Conservation (phyloP, 2,329 filamentous ascomycete genomes). For the Aotearoamyces nothofagi region DNA sequence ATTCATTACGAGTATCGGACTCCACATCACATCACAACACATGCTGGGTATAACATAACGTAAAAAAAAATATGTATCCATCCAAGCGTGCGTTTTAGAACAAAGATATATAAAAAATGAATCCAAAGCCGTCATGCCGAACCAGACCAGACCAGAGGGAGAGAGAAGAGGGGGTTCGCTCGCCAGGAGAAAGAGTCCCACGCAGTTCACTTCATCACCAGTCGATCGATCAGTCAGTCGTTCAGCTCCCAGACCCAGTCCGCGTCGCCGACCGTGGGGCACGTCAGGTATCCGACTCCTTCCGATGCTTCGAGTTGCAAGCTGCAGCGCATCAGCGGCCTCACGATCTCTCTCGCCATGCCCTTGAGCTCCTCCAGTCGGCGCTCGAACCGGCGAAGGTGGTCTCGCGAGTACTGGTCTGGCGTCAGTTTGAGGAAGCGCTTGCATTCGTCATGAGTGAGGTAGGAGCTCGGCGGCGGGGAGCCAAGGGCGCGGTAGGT, state of each 20-base stretch:
- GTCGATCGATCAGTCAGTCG: too few relatives aligned
- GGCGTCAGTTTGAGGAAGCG: slow-evolving; percentile 73
- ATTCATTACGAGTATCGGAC: too few relatives aligned
- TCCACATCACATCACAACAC: too few relatives aligned
- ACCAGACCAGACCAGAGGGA: too few relatives aligned
- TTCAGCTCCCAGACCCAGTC: slow-evolving; percentile 50
- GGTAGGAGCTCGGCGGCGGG: slow-evolving; percentile 44
- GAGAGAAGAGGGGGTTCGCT: too few relatives aligned
- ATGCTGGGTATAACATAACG: too few relatives aligned
- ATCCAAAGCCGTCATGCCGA: too few relatives aligned
- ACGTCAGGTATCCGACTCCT: slow-evolving; percentile 47
- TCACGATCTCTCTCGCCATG: slow-evolving; percentile 67
- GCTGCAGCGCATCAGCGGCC: slow-evolving; percentile 72
- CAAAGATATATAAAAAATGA: too few relatives aligned
- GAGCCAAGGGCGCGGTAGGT: slow-evolving; percentile 67
- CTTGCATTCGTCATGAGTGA: slow-evolving; percentile 79
- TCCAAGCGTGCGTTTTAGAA: too few relatives aligned
- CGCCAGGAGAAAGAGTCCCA: too few relatives aligned
- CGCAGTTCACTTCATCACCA: too few relatives aligned
- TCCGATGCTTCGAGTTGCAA: slow-evolving; percentile 56
- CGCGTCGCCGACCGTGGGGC: slow-evolving; percentile 42
- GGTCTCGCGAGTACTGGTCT: slow-evolving; percentile 76
- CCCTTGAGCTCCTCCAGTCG: slow-evolving; percentile 79
- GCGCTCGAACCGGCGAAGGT: slow-evolving; percentile 69
- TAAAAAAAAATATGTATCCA: too few relatives aligned